Conservation (phyloP, 345 rosid species). For the Xanthoceras sorbifolium region DNA sequence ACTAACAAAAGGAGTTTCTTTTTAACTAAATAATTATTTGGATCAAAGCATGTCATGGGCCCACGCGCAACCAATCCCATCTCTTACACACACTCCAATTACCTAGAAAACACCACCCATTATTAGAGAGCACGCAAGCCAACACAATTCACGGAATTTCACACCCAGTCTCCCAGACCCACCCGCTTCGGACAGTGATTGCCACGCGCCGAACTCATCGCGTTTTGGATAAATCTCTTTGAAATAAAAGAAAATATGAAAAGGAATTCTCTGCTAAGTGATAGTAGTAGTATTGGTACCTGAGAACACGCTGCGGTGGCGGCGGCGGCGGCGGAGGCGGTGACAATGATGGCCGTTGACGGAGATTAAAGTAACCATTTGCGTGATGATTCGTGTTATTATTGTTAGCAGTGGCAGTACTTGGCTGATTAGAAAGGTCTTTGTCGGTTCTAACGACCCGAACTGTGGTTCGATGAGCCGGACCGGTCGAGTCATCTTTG, state of each 20-base stretch:
- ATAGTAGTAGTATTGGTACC: slow-evolving; percentile 33
- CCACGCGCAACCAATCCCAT: slow-evolving; percentile 20
- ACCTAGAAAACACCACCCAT: background rate
- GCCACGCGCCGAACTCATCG: background rate
- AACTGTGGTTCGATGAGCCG: slow-evolving; percentile 47
- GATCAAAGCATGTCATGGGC: slow-evolving; percentile 4
- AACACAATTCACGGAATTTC: background rate
- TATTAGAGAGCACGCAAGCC: background rate
- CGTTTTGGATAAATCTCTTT: background rate
- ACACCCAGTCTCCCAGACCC: background rate
- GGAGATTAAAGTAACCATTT: slow-evolving; percentile 52
- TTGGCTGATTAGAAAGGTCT: slow-evolving; percentile 36
- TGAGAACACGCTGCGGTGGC: slow-evolving; percentile 55
- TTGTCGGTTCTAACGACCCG: slow-evolving; percentile 51
- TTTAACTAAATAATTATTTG: background rate
- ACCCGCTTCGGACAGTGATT: background rate
- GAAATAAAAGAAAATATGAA: background rate
- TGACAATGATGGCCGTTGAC: slow-evolving; percentile 52
- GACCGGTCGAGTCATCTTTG: slow-evolving; percentile 46
- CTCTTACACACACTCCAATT: background rate
- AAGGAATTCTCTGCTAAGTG: background rate
- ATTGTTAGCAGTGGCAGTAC: slow-evolving; percentile 5
- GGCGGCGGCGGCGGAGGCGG: slow-evolving; percentile 39
- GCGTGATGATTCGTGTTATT: slow-evolving; percentile 19
- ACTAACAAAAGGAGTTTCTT: background rate